Conservation (phyloP, 371 early-diverging fungal species). For the Phascolomyces articulosus region DNA sequence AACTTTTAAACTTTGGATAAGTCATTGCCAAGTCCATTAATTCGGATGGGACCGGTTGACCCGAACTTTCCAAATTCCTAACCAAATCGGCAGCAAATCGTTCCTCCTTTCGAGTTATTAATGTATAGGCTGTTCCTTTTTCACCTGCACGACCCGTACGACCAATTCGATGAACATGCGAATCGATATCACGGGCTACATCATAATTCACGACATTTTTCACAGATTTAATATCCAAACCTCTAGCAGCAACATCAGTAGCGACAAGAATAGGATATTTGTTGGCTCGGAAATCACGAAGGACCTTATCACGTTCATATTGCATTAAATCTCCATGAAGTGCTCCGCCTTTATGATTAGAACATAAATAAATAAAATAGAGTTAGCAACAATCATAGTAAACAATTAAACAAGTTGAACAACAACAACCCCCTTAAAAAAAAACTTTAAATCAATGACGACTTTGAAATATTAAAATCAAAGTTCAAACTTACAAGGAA, state of each 20-base stretch:
- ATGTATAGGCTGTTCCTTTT: conserved; percentile 72
- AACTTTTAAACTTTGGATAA: conserved; percentile 69
- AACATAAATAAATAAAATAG: no score
- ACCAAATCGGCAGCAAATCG: conserved; percentile 82
- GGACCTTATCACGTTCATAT: conserved; percentile 91
- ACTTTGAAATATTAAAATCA: no score
- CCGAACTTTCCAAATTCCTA: conserved; percentile 70
- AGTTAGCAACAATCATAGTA: no score
- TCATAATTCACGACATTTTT: conserved; percentile 79
- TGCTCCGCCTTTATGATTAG: conserved; percentile 73
- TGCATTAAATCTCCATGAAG: conserved; percentile 99
- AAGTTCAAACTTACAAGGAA: conserved; percentile 51
- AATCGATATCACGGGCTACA: conserved; percentile 77
- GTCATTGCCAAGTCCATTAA: conserved; percentile 76
- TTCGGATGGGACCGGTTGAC: conserved; percentile 62
- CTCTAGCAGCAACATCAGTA: conserved; percentile 99
- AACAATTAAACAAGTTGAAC: neutral
- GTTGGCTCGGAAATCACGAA: conserved; percentile 78
- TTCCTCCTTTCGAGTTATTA: conserved; percentile 76
- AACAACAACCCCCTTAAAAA: conserved; percentile 1
- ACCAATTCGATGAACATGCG: conserved; percentile 77
- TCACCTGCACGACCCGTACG: conserved; percentile 79
- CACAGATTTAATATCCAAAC: conserved; percentile 82
- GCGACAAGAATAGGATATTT: conserved; percentile 90
- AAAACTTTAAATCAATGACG: no score